phyloP scores from a whole-genome alignment of 163 green algal species.

The Volvox carteri region DNA sequence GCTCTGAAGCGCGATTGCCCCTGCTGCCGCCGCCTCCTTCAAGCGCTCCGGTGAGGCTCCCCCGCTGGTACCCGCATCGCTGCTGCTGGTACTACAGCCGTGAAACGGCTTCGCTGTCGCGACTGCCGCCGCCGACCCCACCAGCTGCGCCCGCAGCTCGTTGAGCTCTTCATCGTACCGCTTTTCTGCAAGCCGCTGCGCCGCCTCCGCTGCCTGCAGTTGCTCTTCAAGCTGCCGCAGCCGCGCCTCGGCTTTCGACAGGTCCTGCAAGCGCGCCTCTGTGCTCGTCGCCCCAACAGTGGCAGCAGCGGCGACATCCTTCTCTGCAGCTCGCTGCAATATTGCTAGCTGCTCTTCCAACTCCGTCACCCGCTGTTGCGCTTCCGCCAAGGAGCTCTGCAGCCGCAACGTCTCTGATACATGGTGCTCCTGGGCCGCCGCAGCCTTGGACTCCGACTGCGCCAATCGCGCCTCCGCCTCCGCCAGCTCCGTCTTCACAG shows the following conservation, averaged over 20 bases:
- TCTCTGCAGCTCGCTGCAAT: background rate
- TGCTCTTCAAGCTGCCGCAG: background rate
- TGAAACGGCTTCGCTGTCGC: background rate
- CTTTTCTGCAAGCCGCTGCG: background rate
- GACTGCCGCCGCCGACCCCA: background rate
- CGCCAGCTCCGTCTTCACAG: background rate
- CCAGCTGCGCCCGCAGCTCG: background rate
- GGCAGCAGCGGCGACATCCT: background rate
- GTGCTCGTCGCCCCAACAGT: background rate
- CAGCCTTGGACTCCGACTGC: background rate
- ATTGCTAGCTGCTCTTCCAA: conserved; percentile 23
- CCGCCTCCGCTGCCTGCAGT: background rate
- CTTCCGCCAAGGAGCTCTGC: background rate
- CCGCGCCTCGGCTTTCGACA: background rate
- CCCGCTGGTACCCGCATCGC: background rate
- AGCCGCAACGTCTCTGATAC: conserved; percentile 3
- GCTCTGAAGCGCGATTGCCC: no score
- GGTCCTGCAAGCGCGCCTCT: no score
- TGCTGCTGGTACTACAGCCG: conserved; percentile 2
- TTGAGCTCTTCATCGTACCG: background rate
- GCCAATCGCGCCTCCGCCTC: background rate
- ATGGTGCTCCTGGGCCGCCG: conserved; percentile 14
- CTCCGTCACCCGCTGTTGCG: background rate
- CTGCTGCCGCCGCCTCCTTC: background rate
- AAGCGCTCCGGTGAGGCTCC: background rate